Percentiles rank a stretch among this genome's conserved stretches.
Evolutionary conservation across 306 rosid species (phyloP).

Genomic region (Herpetospermum pedunculosum): DNA sequence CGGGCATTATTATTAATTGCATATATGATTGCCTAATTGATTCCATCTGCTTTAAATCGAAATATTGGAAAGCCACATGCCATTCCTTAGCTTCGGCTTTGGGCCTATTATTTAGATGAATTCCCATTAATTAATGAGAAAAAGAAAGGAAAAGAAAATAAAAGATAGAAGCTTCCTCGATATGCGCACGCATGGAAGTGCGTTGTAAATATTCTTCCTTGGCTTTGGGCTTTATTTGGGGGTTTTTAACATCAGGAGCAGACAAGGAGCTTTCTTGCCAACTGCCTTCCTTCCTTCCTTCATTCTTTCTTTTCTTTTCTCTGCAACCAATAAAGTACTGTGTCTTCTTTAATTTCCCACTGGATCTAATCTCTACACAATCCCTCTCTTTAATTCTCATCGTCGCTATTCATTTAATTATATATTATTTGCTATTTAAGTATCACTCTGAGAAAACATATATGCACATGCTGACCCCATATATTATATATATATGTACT

Average conservation of each 20-base stretch:
- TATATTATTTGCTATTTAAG: too few species aligned
- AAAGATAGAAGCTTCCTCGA: conserved; percentile 91
- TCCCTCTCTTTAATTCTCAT: too few species aligned
- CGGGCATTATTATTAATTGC: too few species aligned
- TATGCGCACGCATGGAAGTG: conserved; percentile 84
- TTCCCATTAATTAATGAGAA: too few species aligned
- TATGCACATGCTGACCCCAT: background rate
- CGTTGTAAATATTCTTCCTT: conserved; percentile 77
- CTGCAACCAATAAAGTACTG: conserved; percentile 86
- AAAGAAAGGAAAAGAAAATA: background rate
- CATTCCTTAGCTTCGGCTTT: background rate
- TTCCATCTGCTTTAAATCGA: background rate
- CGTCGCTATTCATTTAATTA: too few species aligned
- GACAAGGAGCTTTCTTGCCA: too few species aligned
- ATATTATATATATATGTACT: background rate
- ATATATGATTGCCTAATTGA: background rate
- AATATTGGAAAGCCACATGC: background rate
- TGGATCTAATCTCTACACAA: too few species aligned
- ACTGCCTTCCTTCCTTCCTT: conserved; percentile 71
- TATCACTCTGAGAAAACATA: too few species aligned
- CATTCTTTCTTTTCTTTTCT: too few species aligned
- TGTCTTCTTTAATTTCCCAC: conserved; percentile 15
- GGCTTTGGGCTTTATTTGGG: conserved; percentile 83
- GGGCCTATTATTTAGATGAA: background rate
- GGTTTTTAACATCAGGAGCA: too few species aligned